Percentiles rank a stretch among this genome's conserved stretches.
Evolutionary conservation across 2,329 filamentous ascomycete genomes (phyloP).

Genomic region (Lachnellula hyalina): DNA sequence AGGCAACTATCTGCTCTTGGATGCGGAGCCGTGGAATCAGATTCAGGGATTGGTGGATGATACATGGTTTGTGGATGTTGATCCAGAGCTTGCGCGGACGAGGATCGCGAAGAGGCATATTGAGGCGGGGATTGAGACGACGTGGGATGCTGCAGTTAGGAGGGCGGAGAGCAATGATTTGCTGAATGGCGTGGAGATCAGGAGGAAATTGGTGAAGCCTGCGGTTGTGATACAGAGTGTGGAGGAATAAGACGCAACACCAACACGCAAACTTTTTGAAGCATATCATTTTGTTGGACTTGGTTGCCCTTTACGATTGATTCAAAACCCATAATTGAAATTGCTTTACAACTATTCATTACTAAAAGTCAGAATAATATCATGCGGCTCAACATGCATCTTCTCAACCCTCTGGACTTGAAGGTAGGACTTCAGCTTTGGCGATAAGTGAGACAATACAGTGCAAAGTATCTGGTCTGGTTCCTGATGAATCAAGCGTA

Average conservation of each 20-base stretch:
- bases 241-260: conserved; percentile 48
- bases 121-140: conserved; percentile 66
- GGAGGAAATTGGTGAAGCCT: conserved; percentile 53
- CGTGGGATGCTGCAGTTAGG: conserved; percentile 62
- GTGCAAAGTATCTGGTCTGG: too few relatives aligned
- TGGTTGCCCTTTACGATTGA: too few relatives aligned
- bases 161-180: conserved; percentile 80
- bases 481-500: too few relatives aligned
- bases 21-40: conserved; percentile 59
- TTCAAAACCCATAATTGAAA: too few relatives aligned
- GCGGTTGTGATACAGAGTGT: conserved; percentile 62
- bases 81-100: conserved; percentile 61
- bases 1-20: conserved; percentile 68
- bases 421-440: too few relatives aligned
- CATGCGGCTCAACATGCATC: too few relatives aligned
- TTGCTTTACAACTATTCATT: too few relatives aligned
- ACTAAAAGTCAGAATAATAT: too few relatives aligned
- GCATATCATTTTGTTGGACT: too few relatives aligned
- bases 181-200: conserved; percentile 74
- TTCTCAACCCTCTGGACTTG: too few relatives aligned
- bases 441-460: too few relatives aligned
- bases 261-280: too few relatives aligned
- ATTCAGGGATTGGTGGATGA: conserved; percentile 64
- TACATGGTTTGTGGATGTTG: conserved; percentile 72
- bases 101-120: conserved; percentile 72